Base-by-base conservation (phyloP, 2,329 filamentous ascomycete species). In the Fusarium gaditjirri region DNA sequence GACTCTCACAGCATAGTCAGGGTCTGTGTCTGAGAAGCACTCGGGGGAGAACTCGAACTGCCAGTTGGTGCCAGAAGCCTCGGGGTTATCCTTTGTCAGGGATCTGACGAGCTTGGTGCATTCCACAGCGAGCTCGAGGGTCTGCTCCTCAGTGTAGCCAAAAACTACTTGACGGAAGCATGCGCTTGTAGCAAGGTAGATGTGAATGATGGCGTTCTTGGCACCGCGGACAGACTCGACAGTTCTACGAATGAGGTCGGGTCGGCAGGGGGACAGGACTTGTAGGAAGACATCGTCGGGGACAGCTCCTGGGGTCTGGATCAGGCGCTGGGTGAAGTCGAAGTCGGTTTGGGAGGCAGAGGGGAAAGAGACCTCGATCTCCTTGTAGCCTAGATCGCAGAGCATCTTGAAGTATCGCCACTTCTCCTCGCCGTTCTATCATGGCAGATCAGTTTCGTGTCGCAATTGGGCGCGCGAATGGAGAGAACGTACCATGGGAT, bases 371-470 rank as follows among this genome's bases (percentile, higher is more conserved):
- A 98, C 92, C 81, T 98, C 95, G 74, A 98, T 98, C 84, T 98
- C 95, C 84, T 98, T 98, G 88, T 97, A 98, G 76, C 96, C 95
- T 54, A 98, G 88, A 69, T 95, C 91, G 78, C 92, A 90, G 59
- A 98, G 90, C 94, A 97, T 97, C 83, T 95, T 91, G 87, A 98
- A 98, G 87, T 95, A 98, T 69, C 88, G 87, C 90, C 93, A 96
- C 85, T 98, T 98, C 86, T 98, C 94, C 53, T 97, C 94, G 75
- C 94, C 94, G 79, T 94, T 96, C 94, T 96, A 77, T 47, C 39
- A 61, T 29, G 25, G 3, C 13, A 42, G 23, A 43, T 68, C 23
- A 68, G 65, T 54, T 3, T 10, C n/a, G 9, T 21, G 31, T 68
- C 31, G 27, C 31, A 54, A 21, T 27, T 47, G 11, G 21, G 21